phyloP scores from a whole-genome alignment of 495 filamentous ascomycete species.

The Aspergillus coremiiformis region DNA sequence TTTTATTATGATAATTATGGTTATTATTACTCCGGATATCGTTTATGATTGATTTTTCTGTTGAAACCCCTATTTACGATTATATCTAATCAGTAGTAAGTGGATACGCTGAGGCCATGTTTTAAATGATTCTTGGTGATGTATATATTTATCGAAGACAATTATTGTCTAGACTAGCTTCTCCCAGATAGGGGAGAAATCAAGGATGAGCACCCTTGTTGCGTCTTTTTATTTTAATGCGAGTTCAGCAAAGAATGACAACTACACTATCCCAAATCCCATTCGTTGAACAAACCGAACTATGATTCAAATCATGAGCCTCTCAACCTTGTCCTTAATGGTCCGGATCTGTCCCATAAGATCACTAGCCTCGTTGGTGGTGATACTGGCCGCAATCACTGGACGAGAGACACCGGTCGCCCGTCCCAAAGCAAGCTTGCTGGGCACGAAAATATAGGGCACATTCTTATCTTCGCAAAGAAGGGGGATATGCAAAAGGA shows the following conservation, averaged over 20 bases:
- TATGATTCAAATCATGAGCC: conserved; percentile 76
- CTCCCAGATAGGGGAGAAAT: neutral
- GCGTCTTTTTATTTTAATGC: neutral
- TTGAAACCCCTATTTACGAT: no score
- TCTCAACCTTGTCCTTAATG: conserved; percentile 92
- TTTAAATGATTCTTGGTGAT: no score
- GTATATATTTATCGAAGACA: no score
- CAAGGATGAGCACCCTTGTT: neutral
- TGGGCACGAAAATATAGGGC: conserved; percentile 55
- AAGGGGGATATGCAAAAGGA: conserved; percentile 86
- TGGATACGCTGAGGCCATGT: no score
- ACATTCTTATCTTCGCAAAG: conserved; percentile 82
- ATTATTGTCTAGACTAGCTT: neutral
- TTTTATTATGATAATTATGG: neutral
- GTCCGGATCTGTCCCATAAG: conserved; percentile 74
- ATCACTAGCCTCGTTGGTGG: conserved; percentile 88
- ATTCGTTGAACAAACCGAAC: neutral
- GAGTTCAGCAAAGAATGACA: neutral
- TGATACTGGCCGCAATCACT: conserved; percentile 83
- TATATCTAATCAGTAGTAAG: no score
- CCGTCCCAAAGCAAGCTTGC: conserved; percentile 69
- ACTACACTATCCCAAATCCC: neutral
- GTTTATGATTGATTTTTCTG: no score
- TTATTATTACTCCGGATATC: no score
- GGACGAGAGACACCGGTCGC: conserved; percentile 67